Evolutionary conservation across 768 basidiomycete genomes (phyloP).

Genomic region (Pleurotus eryngii): DNA sequence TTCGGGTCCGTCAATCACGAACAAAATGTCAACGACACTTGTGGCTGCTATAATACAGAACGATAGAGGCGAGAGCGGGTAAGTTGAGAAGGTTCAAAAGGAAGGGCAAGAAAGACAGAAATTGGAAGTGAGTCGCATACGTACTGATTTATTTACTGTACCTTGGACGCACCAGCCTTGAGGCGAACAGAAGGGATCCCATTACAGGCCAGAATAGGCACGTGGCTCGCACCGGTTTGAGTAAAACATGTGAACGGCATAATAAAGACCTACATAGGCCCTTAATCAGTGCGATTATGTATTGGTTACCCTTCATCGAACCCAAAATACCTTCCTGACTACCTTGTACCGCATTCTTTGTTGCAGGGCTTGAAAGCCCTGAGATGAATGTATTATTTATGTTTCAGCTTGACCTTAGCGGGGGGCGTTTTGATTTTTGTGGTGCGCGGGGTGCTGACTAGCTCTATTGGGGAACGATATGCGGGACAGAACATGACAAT

Average conservation of each 20-base stretch:
- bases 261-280: background rate
- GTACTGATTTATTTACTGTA: constrained; percentile 6
- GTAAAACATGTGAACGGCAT: constrained; percentile 2
- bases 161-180: constrained; percentile 6
- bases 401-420: too few relatives aligned
- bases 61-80: background rate
- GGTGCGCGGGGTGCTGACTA: too few relatives aligned
- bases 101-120: constrained; percentile 1
- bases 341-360: background rate
- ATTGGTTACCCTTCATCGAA: background rate
- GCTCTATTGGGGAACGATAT: background rate
- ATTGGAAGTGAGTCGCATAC: constrained; percentile 1
- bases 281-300: background rate
- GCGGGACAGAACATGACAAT: background rate
- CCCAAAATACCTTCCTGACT: background rate
- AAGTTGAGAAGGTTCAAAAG: too few relatives aligned
- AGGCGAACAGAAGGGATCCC: constrained; percentile 8
- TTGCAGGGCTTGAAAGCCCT: background rate
- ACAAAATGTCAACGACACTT: too few relatives aligned
- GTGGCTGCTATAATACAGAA: too few relatives aligned
- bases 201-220: background rate
- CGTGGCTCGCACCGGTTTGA: constrained; percentile 5
- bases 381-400: too few relatives aligned
- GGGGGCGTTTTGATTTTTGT: too few relatives aligned
- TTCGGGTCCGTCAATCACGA: background rate